Conservation (phyloP, 148 eudicot genomes). For the Pharnaceum exiguum region DNA sequence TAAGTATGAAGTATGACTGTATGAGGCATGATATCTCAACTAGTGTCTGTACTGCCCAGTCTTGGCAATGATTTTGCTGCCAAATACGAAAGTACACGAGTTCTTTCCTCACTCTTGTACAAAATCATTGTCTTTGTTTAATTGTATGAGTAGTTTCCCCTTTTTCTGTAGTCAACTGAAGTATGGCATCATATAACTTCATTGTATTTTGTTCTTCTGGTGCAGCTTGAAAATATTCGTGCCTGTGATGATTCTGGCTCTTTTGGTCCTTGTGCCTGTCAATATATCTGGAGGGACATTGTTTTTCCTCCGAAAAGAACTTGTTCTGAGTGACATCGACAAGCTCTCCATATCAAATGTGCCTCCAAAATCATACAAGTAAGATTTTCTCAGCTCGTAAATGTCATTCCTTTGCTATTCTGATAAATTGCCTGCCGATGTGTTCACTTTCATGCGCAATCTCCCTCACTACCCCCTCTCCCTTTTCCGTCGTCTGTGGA, state of each 20-base stretch:
- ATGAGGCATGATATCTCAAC: too few relatives aligned
- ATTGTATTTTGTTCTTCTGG: constrained; percentile 4
- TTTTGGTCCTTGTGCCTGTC: constrained; percentile 80
- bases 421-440: too few relatives aligned
- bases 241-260: constrained; percentile 65
- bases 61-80: too few relatives aligned
- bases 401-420: background rate
- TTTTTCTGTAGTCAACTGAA: background rate
- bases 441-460: too few relatives aligned
- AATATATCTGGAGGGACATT: constrained; percentile 74
- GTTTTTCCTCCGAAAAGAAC: constrained; percentile 60
- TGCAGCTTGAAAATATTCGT: constrained; percentile 79
- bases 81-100: too few relatives aligned
- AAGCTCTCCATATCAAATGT: constrained; percentile 97
- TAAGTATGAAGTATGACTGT: too few relatives aligned
- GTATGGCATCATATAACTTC: background rate
- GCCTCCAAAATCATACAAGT: constrained; percentile 69
- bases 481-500: too few relatives aligned
- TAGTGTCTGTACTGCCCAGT: too few relatives aligned
- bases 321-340: constrained; percentile 80
- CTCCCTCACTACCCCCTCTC: too few relatives aligned
- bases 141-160: too few relatives aligned
- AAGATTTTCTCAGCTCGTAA: constrained; percentile 22
- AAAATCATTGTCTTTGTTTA: too few relatives aligned
- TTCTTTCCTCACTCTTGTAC: too few relatives aligned